phyloP scores from a whole-genome alignment of 1,139 yeast genomes.

The Hyphopichia buzzinii region DNA sequence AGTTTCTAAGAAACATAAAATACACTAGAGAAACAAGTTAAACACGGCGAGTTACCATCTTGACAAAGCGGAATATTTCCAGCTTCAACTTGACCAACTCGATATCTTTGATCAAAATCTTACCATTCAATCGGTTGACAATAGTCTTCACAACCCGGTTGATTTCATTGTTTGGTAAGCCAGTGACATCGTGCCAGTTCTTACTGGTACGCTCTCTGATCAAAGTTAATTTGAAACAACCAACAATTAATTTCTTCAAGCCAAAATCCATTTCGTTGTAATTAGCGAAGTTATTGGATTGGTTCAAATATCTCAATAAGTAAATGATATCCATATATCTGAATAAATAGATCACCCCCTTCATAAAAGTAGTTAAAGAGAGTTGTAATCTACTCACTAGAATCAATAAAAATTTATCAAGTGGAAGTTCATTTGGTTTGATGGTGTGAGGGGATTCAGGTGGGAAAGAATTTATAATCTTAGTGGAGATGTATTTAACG shows the following conservation, averaged over 20 bases:
- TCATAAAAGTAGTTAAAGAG: constrained; percentile 38
- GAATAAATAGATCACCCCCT: constrained; percentile 43
- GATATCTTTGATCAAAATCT: constrained; percentile 36
- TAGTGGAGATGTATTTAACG: constrained; percentile 45
- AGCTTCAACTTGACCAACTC: constrained; percentile 39
- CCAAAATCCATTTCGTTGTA: constrained; percentile 48
- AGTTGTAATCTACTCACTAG: constrained; percentile 39
- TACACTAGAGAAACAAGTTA: constrained; percentile 9
- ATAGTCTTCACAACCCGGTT: constrained; percentile 37
- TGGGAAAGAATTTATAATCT: constrained; percentile 46
- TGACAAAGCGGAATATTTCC: constrained; percentile 45
- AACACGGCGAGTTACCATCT: constrained; percentile 38
- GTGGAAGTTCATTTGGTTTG: constrained; percentile 33
- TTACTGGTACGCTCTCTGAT: constrained; percentile 26
- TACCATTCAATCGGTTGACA: constrained; percentile 44
- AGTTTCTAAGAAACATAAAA: background rate
- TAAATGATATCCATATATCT: constrained; percentile 51
- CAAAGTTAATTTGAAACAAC: constrained; percentile 43
- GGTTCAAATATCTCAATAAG: constrained; percentile 46
- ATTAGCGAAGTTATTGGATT: constrained; percentile 44
- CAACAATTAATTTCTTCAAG: constrained; percentile 42
- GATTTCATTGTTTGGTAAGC: constrained; percentile 37
- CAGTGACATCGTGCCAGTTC: constrained; percentile 40
- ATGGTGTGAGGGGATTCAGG: constrained; percentile 28
- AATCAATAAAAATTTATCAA: constrained; percentile 41